phyloP scores from a whole-genome alignment of 306 rosid species.

The Prunus campanulata region DNA sequence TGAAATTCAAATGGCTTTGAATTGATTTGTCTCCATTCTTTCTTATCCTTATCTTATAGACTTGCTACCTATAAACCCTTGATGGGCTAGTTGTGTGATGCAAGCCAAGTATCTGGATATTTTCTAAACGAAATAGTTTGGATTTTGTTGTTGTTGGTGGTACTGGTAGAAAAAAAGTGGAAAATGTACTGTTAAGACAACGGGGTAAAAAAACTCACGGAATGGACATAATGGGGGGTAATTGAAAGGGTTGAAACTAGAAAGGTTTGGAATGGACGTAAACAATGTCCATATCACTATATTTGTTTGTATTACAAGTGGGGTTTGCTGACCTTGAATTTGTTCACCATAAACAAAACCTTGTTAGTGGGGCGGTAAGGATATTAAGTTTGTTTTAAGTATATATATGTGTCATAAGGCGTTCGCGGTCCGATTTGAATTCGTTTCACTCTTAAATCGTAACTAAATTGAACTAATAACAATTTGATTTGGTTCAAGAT shows the following conservation, averaged over 20 bases:
- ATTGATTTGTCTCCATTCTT: neutral
- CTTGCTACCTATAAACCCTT: neutral
- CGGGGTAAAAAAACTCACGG: neutral
- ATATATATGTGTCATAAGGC: too few species aligned
- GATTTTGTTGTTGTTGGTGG: neutral
- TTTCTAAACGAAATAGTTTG: neutral
- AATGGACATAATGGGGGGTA: neutral
- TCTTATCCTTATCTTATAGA: neutral
- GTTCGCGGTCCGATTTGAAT: too few species aligned
- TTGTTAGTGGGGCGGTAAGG: neutral
- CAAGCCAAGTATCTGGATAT: neutral
- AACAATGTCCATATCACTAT: neutral
- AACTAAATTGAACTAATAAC: too few species aligned
- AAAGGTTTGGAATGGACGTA: neutral
- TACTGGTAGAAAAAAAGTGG: neutral
- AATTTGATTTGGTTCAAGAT: too few species aligned
- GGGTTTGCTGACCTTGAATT: neutral
- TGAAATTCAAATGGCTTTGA: neutral
- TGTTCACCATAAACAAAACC: neutral
- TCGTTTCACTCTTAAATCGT: too few species aligned
- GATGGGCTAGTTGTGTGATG: neutral
- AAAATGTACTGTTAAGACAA: neutral
- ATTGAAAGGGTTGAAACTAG: too few species aligned
- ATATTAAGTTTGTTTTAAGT: too few species aligned
- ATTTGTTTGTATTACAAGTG: conserved; percentile 8